Conservation (phyloP, 1,139 yeast species). For the Lodderomyces parapsilosis region DNA sequence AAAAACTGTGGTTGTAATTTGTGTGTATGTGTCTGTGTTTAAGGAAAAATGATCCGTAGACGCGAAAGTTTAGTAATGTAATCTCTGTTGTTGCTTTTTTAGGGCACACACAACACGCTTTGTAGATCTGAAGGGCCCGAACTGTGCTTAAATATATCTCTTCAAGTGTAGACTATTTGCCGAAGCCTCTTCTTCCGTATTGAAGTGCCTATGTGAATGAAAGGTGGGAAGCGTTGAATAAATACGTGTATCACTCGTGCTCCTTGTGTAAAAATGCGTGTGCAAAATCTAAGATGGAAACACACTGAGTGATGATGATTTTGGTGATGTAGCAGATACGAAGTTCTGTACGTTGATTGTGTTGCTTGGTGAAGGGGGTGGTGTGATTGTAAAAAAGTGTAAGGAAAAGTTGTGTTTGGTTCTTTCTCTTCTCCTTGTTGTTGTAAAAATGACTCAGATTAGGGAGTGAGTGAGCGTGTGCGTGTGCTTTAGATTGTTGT, state of each 20-base stretch:
- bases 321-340: too few species aligned
- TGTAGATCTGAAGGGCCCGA: too few species aligned
- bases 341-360: neutral
- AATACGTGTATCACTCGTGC: too few species aligned
- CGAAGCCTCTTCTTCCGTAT: too few species aligned
- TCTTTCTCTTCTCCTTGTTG: neutral
- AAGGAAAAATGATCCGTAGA: neutral
- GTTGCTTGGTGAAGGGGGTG: neutral
- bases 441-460: neutral
- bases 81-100: neutral
- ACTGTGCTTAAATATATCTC: too few species aligned
- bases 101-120: too few species aligned
- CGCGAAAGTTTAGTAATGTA: neutral
- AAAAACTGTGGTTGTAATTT: slow-evolving; percentile 1
- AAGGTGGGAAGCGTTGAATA: too few species aligned
- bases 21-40: neutral
- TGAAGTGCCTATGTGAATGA: too few species aligned
- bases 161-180: too few species aligned
- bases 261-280: neutral
- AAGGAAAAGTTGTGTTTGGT: too few species aligned
- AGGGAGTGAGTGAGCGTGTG: neutral
- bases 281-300: neutral
- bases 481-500: neutral
- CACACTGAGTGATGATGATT: too few species aligned
- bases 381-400: neutral